These are phyloP conservation scores for Hansenula anomala DNA, from an alignment of 1,139 yeast species.

Conservation along the genomic window DNA sequence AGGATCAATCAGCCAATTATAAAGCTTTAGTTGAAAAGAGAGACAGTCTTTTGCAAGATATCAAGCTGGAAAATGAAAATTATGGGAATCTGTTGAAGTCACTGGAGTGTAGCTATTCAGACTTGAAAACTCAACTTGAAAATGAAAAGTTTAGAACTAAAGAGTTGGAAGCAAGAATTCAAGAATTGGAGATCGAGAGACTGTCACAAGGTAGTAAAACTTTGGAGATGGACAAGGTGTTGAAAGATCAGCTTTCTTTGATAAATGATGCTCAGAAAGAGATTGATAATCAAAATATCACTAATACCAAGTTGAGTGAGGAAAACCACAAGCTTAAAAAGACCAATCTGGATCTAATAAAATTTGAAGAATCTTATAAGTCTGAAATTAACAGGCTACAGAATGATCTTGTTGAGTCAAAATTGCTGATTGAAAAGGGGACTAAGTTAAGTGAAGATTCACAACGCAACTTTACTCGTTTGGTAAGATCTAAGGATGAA, in stretches of 20 bases:
- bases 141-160: neutral
- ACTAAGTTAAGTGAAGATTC: neutral
- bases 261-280: slow-evolving; percentile 1
- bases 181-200: neutral
- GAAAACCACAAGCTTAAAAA: neutral
- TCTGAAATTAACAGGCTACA: neutral
- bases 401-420: neutral
- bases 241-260: slow-evolving; percentile 1
- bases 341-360: neutral
- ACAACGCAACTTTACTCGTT: neutral
- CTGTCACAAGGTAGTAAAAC: neutral
- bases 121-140: neutral
- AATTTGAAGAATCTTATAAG: neutral
- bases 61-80: neutral
- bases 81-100: neutral
- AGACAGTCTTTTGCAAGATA: neutral
- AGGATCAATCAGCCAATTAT: neutral
- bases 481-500: neutral
- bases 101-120: neutral
- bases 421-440: neutral
- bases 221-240: neutral
- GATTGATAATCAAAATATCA: slow-evolving; percentile 1
- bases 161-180: neutral
- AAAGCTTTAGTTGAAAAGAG: too few species aligned
- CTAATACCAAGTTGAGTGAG: neutral